Evolutionary conservation across 768 basidiomycete genomes (phyloP).

Genomic region (Crepidotus variabilis): DNA sequence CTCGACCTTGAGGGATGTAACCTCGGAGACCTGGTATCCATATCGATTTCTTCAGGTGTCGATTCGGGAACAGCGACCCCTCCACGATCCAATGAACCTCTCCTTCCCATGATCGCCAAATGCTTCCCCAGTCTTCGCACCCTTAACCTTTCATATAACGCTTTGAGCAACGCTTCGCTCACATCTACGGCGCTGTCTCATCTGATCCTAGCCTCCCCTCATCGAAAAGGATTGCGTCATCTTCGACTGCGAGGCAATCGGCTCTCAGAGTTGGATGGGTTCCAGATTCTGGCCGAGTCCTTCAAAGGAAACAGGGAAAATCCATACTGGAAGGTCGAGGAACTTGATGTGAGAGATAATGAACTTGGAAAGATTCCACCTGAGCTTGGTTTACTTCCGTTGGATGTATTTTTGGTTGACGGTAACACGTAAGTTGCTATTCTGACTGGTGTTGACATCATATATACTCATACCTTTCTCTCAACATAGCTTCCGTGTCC

Average conservation of each 20-base stretch:
- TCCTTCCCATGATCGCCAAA: slow-evolving; percentile 55
- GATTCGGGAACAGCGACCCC: slow-evolving; percentile 30
- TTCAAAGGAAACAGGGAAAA: slow-evolving; percentile 66
- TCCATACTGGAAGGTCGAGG: slow-evolving; percentile 73
- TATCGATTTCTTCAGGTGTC: slow-evolving; percentile 30
- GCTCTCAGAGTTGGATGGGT: slow-evolving; percentile 57
- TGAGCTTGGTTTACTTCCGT: slow-evolving; percentile 67
- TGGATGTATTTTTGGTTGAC: slow-evolving; percentile 82
- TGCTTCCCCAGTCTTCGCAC: slow-evolving; percentile 70
- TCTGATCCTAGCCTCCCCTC: slow-evolving; percentile 47
- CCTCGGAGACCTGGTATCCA: slow-evolving; percentile 54
- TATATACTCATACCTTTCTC: background rate
- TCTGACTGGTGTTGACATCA: background rate
- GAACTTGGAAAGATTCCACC: slow-evolving; percentile 67
- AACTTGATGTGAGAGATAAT: slow-evolving; percentile 80
- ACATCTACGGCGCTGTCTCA: slow-evolving; percentile 41
- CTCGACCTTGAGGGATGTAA: slow-evolving; percentile 72
- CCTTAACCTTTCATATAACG: slow-evolving; percentile 76
- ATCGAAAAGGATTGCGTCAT: slow-evolving; percentile 56
- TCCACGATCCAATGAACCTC: slow-evolving; percentile 44
- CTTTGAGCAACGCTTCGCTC: slow-evolving; percentile 51
- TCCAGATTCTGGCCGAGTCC: slow-evolving; percentile 53
- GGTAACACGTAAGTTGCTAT: slow-evolving; percentile 66
- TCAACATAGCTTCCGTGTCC: slow-evolving; percentile 67
- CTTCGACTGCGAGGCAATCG: slow-evolving; percentile 69